phyloP scores from a whole-genome alignment of 2,329 filamentous ascomycete species.

The Acrocalymma vagum region DNA sequence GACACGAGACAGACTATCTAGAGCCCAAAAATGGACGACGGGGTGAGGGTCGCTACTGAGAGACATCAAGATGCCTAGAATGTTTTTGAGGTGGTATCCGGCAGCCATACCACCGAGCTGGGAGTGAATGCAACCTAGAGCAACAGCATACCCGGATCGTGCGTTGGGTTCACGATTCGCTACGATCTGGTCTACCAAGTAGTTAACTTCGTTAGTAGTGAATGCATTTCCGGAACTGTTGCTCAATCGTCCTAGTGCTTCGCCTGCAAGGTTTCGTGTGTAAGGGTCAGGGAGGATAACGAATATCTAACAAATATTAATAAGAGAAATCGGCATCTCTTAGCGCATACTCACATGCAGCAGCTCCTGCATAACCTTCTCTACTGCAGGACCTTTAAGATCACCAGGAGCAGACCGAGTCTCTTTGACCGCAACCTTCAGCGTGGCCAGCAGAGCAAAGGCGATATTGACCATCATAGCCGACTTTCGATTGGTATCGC shows the following conservation, averaged over 20 bases:
- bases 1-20: conserved; percentile 86
- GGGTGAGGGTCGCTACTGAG: conserved; percentile 95
- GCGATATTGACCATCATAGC: conserved; percentile 93
- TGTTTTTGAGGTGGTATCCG: conserved; percentile 94
- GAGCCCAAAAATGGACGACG: conserved; percentile 93
- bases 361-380: conserved; percentile 73
- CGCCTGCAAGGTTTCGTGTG: conserved; percentile 84
- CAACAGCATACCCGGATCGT: conserved; percentile 92
- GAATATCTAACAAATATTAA: conserved; percentile 63
- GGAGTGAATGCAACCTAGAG: conserved; percentile 90
- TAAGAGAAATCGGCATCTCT: neutral
- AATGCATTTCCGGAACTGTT: conserved; percentile 85
- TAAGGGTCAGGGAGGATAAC: conserved; percentile 85
- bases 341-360: conserved; percentile 72
- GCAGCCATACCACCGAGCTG: conserved; percentile 98
- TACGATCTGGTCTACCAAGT: conserved; percentile 92
- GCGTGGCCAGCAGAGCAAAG: conserved; percentile 77
- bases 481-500: conserved; percentile 86
- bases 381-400: conserved; percentile 76
- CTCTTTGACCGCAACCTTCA: conserved; percentile 86
- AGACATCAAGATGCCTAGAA: conserved; percentile 97
- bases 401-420: conserved; percentile 76
- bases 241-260: conserved; percentile 86
- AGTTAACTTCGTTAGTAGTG: conserved; percentile 89
- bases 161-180: conserved; percentile 92